Conservation (phyloP, 176 grass and related monocot species). For the bread wheat (Triticum aestivum) region DNA sequence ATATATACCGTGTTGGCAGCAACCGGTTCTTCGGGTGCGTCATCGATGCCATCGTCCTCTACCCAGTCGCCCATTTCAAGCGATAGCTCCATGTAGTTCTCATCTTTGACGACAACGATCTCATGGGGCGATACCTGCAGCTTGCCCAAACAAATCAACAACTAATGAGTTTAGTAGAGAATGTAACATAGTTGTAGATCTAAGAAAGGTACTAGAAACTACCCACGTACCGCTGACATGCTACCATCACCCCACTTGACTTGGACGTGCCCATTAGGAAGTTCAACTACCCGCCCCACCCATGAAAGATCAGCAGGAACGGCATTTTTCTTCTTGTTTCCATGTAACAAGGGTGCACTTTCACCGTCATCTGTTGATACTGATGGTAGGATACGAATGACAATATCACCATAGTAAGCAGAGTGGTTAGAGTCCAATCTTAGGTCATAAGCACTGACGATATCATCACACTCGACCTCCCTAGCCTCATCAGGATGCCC, state of each 20-base stretch:
- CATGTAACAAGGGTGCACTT: background rate
- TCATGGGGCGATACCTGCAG: background rate
- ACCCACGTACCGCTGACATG: background rate
- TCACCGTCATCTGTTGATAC: background rate
- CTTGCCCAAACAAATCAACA: background rate
- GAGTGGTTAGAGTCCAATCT: background rate
- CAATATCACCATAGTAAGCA: background rate
- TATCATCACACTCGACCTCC: background rate
- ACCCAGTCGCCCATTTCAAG: background rate
- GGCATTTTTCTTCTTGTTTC: background rate
- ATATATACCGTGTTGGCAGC: background rate
- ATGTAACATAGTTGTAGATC: background rate
- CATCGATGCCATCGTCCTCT: background rate
- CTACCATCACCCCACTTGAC: background rate
- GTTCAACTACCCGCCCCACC: background rate
- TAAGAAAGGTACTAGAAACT: background rate
- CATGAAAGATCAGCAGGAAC: background rate
- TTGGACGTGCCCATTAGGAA: background rate
- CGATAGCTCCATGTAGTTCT: background rate
- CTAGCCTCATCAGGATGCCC: background rate
- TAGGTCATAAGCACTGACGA: background rate
- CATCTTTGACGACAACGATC: background rate
- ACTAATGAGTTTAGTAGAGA: background rate
- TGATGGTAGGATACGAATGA: background rate
- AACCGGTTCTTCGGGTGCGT: background rate